Percentiles rank a stretch among this genome's conserved stretches.
Evolutionary conservation across 257 asterid species (phyloP).

Genomic region (Apocynum venetum): DNA sequence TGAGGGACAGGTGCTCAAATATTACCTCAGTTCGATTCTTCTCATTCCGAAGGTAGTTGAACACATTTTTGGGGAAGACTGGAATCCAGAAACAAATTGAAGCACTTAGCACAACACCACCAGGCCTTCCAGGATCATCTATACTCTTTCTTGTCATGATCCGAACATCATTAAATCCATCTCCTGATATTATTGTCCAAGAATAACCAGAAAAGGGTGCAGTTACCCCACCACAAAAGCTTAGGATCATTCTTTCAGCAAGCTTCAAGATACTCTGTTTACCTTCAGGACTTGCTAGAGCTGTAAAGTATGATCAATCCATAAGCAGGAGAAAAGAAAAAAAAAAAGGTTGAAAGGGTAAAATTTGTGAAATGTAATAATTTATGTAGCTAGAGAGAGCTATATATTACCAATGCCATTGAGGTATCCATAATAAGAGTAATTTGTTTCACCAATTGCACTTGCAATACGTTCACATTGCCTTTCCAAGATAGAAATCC

Average conservation of each 20-base stretch:
- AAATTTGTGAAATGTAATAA: no score
- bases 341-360: no score
- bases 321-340: no score
- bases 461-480: constrained; percentile 40
- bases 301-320: not conserved
- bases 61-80: constrained; percentile 10
- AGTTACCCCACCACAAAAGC: constrained; percentile 18
- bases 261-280: constrained; percentile 16
- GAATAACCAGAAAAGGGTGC: constrained; percentile 10
- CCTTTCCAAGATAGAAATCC: constrained; percentile 43
- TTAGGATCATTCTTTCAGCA: constrained; percentile 24
- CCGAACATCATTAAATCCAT: constrained; percentile 15
- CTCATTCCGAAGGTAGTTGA: constrained; percentile 19
- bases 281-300: not conserved
- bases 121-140: constrained; percentile 13
- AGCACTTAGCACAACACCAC: constrained; percentile 18
- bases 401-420: constrained; percentile 14
- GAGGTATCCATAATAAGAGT: constrained; percentile 11
- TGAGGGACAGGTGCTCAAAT: not conserved
- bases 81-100: constrained; percentile 29
- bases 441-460: not conserved
- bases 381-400: not conserved
- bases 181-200: constrained; percentile 3
- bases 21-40: constrained; percentile 16
- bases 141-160: constrained; percentile 15